Evolutionary conservation across 257 asterid species (phyloP), one percentile per base, ranked within the genome.

Genomic region (Vinca minor): DNA sequence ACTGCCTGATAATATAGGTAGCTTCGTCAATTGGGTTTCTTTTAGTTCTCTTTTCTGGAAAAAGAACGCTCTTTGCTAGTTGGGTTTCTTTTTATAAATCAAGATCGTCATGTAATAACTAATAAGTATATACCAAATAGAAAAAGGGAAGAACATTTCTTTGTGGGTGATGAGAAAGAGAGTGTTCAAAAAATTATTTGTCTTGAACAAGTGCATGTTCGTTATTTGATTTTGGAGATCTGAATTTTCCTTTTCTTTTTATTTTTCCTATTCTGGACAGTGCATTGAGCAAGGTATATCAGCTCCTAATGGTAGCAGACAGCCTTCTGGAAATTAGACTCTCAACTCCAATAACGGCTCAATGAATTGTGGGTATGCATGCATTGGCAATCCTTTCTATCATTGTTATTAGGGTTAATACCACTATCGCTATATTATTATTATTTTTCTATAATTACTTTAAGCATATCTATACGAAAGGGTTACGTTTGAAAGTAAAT

Each of bases 211-310:
- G 41, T 55, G 7, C 23, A 6, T 55, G 38, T 41, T 69, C 23
- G 6, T 50, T 50, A 57, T 38, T 47, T 39, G 32, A 11, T 42
- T 59, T 59, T 34, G 34, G 8, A 32, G 6, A n/a, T n/a, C 56
- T 3, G 25, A 42, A 34, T 34, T 34, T 26, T 34, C 38, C 38
- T 34, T 61, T 45, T n/a, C 34, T n/a, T 38, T 44, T 3, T 53
- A 39, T 61, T 62, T 42, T 4, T 14, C 64, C 64, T 36, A 53
- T 64, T 70, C 48, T 61, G 48, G 59, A 29, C 82, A 88, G 95
- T 79, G 91, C 78, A 85, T 85, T 28, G 96, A 88, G 82, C 89
- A 88, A 70, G 88, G 92, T 50, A 88, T 81, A 63, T 59, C 85
- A 44, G 73, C 84, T 36, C 47, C 86, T 39, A 42, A 61, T 42